Percentiles rank a stretch among this genome's conserved stretches.
Evolutionary conservation across 306 rosid species (phyloP).

Genomic region (Begonia fuchsioides): DNA sequence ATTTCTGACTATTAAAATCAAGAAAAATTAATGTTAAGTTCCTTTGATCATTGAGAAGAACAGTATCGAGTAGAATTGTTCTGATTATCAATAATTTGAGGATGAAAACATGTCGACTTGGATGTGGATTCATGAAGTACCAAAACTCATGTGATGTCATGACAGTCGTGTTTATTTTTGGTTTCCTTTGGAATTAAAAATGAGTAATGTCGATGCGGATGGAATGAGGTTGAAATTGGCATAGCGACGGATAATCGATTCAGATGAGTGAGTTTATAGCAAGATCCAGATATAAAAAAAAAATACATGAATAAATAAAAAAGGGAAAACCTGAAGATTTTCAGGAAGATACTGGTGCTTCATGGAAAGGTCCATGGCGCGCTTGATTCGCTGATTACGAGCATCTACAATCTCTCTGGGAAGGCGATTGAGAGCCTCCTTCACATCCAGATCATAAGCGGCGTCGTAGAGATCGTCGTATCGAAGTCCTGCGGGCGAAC

Average conservation of each 20-base stretch:
- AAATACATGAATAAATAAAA: neutral
- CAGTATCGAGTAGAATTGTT: no score
- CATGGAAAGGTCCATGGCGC: slow-evolving; percentile 95
- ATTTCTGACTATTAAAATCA: no score
- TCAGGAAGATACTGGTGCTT: slow-evolving; percentile 85
- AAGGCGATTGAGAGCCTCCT: slow-evolving; percentile 83
- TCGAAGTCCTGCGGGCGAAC: slow-evolving; percentile 49
- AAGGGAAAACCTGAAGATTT: slow-evolving; percentile 50
- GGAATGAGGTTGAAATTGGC: no score
- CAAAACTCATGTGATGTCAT: no score
- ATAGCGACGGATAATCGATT: neutral
- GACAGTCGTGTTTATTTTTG: no score
- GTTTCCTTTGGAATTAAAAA: no score
- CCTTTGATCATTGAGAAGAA: no score
- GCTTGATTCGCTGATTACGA: slow-evolving; percentile 86
- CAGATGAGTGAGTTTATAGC: neutral
- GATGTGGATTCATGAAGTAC: no score
- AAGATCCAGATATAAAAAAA: neutral
- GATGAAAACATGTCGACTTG: no score
- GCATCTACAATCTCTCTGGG: slow-evolving; percentile 89
- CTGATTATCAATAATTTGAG: no score
- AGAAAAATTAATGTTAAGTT: no score
- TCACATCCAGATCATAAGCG: slow-evolving; percentile 67
- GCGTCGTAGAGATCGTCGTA: slow-evolving; percentile 88
- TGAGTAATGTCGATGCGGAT: no score